phyloP scores from a whole-genome alignment of 2,329 filamentous ascomycete genomes.

The Fusarium chuoi region DNA sequence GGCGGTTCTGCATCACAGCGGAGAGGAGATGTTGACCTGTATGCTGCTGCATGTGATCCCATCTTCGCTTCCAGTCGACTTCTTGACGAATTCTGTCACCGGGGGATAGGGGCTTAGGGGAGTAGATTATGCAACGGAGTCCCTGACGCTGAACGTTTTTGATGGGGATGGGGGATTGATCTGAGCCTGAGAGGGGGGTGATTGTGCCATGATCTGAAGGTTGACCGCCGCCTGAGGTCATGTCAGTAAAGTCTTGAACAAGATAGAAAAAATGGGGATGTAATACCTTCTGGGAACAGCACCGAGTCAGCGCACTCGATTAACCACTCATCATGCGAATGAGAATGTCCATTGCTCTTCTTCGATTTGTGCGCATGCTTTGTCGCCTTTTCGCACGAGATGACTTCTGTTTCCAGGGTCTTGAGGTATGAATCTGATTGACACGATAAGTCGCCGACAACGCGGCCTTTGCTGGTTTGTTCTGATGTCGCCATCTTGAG shows the following conservation, averaged over 20 bases:
- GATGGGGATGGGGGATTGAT: constrained; percentile 32
- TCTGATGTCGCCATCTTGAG: constrained; percentile 12
- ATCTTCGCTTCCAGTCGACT: constrained; percentile 45
- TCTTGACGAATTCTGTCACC: constrained; percentile 42
- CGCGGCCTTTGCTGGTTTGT: neutral
- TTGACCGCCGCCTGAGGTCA: constrained; percentile 43
- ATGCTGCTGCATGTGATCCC: constrained; percentile 50
- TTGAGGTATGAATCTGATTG: constrained; percentile 44
- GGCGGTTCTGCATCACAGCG: constrained; percentile 43
- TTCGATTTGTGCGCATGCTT: constrained; percentile 30
- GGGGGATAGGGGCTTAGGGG: constrained; percentile 22
- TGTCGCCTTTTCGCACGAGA: constrained; percentile 44
- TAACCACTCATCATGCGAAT: constrained; percentile 40
- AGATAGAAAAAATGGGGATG: rapidly evolving
- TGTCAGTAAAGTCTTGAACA: rapidly evolving
- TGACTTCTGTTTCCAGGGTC: constrained; percentile 39
- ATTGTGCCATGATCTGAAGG: constrained; percentile 47
- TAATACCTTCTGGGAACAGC: constrained; percentile 45
- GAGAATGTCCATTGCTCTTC: constrained; percentile 36
- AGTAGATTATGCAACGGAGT: constrained; percentile 41
- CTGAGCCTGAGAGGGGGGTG: constrained; percentile 3
- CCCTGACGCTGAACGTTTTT: constrained; percentile 44
- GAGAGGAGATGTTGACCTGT: constrained; percentile 49
- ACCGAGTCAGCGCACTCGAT: constrained; percentile 48
- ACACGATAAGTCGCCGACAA: constrained; percentile 45